A percentile compares a stretch with the other conserved stretches of the same genome.
Evolutionary conservation across 1,284 basidiomycete genomes (phyloP).

Genomic region (Ustanciosporium gigantosporum): DNA sequence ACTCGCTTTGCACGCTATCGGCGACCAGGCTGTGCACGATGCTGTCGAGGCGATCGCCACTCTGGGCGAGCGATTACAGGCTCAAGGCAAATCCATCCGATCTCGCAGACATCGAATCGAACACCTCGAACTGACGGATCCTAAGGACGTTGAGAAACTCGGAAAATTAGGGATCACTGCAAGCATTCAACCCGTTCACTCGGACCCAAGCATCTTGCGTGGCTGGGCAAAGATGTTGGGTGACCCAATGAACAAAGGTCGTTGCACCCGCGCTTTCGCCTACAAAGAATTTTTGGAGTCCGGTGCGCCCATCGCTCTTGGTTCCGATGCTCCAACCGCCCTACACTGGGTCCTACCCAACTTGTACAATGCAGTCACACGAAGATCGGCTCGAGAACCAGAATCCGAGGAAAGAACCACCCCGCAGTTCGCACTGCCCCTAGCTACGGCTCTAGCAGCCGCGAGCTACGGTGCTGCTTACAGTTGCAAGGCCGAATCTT

Average conservation of each 20-base stretch:
- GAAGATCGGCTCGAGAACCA: constrained; percentile 25
- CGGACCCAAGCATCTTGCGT: constrained; percentile 27
- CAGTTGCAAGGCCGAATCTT: constrained; percentile 32
- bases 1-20: constrained; percentile 35
- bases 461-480: constrained; percentile 33
- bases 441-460: constrained; percentile 24
- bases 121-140: constrained; percentile 38
- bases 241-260: constrained; percentile 13
- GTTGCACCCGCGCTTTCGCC: constrained; percentile 32
- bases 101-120: constrained; percentile 38
- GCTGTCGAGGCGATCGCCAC: constrained; percentile 34
- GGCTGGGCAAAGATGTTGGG: constrained; percentile 40
- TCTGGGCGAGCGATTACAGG: constrained; percentile 9
- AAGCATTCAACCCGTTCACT: constrained; percentile 37
- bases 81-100: constrained; percentile 13
- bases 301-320: constrained; percentile 30
- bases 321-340: constrained; percentile 38
- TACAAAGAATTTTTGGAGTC: constrained; percentile 36
- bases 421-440: constrained; percentile 37
- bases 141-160: constrained; percentile 29
- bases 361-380: constrained; percentile 30
- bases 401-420: constrained; percentile 13
- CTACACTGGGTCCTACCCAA: constrained; percentile 33
- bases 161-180: constrained; percentile 36
- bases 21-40: constrained; percentile 33